Evolutionary conservation across 2,329 filamentous ascomycete genomes (phyloP).

Genomic region (Helotiales sp.): DNA sequence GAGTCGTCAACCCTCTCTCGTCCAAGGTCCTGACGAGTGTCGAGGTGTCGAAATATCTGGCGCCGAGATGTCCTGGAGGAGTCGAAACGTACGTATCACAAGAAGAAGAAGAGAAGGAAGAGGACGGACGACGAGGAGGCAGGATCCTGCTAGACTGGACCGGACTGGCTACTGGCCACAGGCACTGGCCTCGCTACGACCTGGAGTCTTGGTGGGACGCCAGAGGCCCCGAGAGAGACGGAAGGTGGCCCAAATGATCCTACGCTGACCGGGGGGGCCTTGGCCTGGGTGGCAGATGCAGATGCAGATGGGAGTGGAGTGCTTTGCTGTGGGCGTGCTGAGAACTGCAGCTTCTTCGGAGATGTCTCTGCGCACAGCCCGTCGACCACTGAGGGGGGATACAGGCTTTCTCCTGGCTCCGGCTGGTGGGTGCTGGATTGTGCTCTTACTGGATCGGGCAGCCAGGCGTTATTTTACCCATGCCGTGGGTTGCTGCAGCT

Average conservation of each 20-base stretch:
- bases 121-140: not conserved
- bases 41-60: not conserved
- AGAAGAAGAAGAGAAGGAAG: not conserved
- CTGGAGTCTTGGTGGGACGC: not conserved
- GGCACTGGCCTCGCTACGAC: not conserved
- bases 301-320: not conserved
- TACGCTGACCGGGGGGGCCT: no score
- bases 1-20: not conserved
- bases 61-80: not conserved
- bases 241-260: not conserved
- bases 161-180: not conserved
- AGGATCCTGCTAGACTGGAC: constrained; percentile 3
- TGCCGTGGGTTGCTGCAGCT: not conserved
- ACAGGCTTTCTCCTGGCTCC: not conserved
- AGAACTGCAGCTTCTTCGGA: not conserved
- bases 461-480: not conserved
- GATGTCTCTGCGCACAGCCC: no score
- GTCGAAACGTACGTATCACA: not conserved
- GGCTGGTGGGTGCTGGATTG: not conserved
- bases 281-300: not conserved
- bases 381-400: not conserved
- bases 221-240: not conserved
- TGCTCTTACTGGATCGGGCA: constrained; percentile 1
- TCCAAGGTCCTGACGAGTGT: not conserved
- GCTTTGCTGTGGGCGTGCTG: not conserved